Percentiles rank a stretch among this genome's conserved stretches.
These are phyloP conservation scores for Nitzschia sp. DNA, from an alignment of 108 stramenopile genomes.

Conservation along the genomic window DNA sequence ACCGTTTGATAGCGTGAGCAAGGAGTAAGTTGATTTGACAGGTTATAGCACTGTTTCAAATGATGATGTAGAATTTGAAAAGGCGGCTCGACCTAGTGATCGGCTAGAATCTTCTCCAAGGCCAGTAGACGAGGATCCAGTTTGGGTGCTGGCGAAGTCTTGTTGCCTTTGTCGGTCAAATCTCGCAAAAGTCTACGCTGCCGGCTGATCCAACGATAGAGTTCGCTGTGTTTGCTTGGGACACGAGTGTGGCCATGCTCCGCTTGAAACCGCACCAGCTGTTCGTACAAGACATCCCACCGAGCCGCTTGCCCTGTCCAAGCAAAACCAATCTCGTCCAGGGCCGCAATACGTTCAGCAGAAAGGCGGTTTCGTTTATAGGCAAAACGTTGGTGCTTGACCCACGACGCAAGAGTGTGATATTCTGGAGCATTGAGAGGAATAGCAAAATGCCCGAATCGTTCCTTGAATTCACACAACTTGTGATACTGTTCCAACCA, in stretches of 20 bases:
- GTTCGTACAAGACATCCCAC: conserved; percentile 32
- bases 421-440: conserved; percentile 14
- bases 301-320: conserved; percentile 31
- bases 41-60: too few relatives aligned
- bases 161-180: not conserved
- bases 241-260: conserved; percentile 29
- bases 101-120: conserved; percentile 12
- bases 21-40: too few relatives aligned
- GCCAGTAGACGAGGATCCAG: conserved; percentile 4
- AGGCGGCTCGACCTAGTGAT: too few relatives aligned
- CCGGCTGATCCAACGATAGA: conserved; percentile 35
- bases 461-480: conserved; percentile 23
- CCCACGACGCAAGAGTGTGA: conserved; percentile 28
- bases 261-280: conserved; percentile 22
- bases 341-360: conserved; percentile 13
- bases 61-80: too few relatives aligned
- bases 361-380: conserved; percentile 27
- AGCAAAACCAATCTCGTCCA: conserved; percentile 34
- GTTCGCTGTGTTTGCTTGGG: conserved; percentile 12
- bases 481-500: conserved; percentile 29
- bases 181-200: conserved; percentile 13
- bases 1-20: too few relatives aligned
- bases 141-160: not conserved
- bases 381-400: conserved; percentile 29
- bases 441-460: conserved; percentile 30